These are phyloP conservation scores for Neurospora hispaniola DNA, from an alignment of 495 filamentous ascomycete genomes.

Conservation along the genomic window DNA sequence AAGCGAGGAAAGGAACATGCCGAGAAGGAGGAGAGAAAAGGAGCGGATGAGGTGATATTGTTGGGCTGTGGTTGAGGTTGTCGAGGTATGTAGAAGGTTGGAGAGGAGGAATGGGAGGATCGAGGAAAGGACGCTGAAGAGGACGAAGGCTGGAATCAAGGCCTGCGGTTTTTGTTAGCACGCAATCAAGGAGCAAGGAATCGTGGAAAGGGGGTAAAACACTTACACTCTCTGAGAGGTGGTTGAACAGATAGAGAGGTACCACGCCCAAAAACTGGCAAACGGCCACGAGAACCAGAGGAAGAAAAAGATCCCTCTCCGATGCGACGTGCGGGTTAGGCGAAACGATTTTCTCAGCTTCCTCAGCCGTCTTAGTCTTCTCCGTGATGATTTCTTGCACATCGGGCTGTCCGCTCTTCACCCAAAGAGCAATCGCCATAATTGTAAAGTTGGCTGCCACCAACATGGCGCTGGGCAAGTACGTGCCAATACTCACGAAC, in stretches of 20 bases:
- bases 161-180: slow-evolving; percentile 31
- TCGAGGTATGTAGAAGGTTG: slow-evolving; percentile 33
- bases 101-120: slow-evolving; percentile 50
- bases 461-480: slow-evolving; percentile 92
- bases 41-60: slow-evolving; percentile 73
- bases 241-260: slow-evolving; percentile 83
- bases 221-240: slow-evolving; percentile 53
- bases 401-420: slow-evolving; percentile 57
- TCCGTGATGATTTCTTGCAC: background rate
- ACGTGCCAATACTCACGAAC: slow-evolving; percentile 97
- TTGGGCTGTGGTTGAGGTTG: slow-evolving; percentile 45
- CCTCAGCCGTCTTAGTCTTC: slow-evolving; percentile 12
- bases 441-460: slow-evolving; percentile 91
- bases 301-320: slow-evolving; percentile 71
- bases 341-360: slow-evolving; percentile 9
- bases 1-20: slow-evolving; percentile 82
- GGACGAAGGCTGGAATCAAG: slow-evolving; percentile 46
- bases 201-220: background rate
- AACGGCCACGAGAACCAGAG: slow-evolving; percentile 57
- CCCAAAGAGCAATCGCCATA: slow-evolving; percentile 86
- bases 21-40: slow-evolving; percentile 83
- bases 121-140: slow-evolving; percentile 48
- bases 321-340: slow-evolving; percentile 16
- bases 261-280: slow-evolving; percentile 71
- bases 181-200: background rate